These are phyloP conservation scores for Aciculosporium take DNA, from an alignment of 2,329 filamentous ascomycete genomes.

Conservation along the genomic window DNA sequence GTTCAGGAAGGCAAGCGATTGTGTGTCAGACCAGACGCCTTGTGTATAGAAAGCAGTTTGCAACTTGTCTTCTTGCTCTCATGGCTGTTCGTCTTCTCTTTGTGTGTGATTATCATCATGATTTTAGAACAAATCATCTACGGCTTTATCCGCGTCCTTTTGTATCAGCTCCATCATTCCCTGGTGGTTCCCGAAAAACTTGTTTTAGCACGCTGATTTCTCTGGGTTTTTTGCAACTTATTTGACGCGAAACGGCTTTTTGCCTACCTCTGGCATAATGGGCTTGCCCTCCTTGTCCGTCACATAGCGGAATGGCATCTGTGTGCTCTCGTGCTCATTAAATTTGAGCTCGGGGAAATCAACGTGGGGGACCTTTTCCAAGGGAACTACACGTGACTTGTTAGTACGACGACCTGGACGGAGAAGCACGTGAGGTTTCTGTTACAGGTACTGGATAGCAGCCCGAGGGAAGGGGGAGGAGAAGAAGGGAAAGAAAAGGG, in stretches of 20 bases:
- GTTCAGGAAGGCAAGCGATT: neutral
- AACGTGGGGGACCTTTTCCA: constrained; percentile 67
- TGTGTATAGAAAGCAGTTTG: neutral
- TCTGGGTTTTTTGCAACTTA: neutral
- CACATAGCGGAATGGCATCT: constrained; percentile 98
- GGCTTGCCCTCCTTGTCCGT: constrained; percentile 58
- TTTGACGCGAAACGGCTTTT: too few species aligned
- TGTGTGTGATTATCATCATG: neutral
- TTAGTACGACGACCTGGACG: neutral
- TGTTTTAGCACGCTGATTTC: constrained; percentile 11
- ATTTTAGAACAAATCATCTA: constrained; percentile 63
- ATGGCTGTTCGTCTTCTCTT: neutral
- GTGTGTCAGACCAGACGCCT: neutral
- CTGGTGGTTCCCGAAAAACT: constrained; percentile 28
- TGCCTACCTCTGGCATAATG: constrained; percentile 74
- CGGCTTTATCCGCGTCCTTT: constrained; percentile 82
- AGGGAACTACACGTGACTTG: constrained; percentile 39
- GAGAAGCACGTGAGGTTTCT: neutral
- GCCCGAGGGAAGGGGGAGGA: neutral
- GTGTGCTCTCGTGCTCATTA: constrained; percentile 80
- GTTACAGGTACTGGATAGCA: neutral
- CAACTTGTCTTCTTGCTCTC: neutral
- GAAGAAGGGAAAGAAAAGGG: neutral
- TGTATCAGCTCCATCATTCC: constrained; percentile 92
- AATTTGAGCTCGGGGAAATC: constrained; percentile 85